Percentiles rank a stretch among this genome's conserved stretches.
These are phyloP conservation scores for Hericium erinaceus DNA, from an alignment of 768 basidiomycete species.

Conservation along the genomic window DNA sequence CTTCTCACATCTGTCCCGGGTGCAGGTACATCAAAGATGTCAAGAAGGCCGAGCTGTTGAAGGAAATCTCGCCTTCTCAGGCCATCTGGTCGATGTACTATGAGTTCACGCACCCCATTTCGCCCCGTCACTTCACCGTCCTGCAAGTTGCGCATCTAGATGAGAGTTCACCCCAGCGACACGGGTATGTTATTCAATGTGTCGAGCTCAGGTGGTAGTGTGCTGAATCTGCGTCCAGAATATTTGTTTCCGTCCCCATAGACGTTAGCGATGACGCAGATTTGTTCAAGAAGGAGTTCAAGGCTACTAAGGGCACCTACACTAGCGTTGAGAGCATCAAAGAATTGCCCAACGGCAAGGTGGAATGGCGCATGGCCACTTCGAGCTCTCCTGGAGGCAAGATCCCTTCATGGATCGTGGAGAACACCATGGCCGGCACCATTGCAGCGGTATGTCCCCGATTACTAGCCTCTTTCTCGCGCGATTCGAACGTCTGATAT, in stretches of 20 bases:
- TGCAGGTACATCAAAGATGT: slow-evolving; percentile 57
- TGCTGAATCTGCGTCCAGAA: slow-evolving; percentile 10
- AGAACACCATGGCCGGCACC: slow-evolving; percentile 49
- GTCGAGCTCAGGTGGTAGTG: neutral
- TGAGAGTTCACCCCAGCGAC: slow-evolving; percentile 35
- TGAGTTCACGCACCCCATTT: slow-evolving; percentile 52
- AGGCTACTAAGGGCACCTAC: slow-evolving; percentile 58
- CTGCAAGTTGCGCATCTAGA: slow-evolving; percentile 52
- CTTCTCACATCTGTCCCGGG: neutral
- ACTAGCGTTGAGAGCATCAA: slow-evolving; percentile 57
- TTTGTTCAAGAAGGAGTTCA: slow-evolving; percentile 48
- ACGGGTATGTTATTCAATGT: slow-evolving; percentile 37
- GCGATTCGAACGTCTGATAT: neutral
- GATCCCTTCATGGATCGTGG: slow-evolving; percentile 57
- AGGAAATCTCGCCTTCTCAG: slow-evolving; percentile 53
- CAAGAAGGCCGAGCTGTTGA: slow-evolving; percentile 52
- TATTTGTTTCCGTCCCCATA: slow-evolving; percentile 55
- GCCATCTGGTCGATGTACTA: slow-evolving; percentile 68
- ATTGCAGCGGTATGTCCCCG: slow-evolving; percentile 45
- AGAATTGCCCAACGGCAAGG: slow-evolving; percentile 52
- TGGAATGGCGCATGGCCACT: slow-evolving; percentile 78
- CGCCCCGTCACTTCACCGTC: slow-evolving; percentile 69
- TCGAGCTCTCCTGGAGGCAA: slow-evolving; percentile 62
- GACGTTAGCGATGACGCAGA: slow-evolving; percentile 53
- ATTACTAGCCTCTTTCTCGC: neutral